These are phyloP conservation scores for Conticribra weissflogii DNA, from an alignment of 108 stramenopile genomes.

Conservation along the genomic window DNA sequence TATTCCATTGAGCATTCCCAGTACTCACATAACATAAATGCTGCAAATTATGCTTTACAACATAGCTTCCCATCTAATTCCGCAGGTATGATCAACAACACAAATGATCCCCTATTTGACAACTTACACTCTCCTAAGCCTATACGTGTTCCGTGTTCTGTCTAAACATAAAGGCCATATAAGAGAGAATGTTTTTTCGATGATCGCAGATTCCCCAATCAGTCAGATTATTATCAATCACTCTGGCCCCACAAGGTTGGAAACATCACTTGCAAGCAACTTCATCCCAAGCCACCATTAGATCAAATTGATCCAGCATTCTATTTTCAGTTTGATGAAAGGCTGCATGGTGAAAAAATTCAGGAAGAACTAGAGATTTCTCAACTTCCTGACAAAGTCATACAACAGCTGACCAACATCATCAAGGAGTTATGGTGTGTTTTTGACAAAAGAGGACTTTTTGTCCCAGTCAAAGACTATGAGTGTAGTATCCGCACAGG, in stretches of 20 bases:
- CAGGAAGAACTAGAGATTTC: neutral
- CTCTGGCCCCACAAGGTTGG: neutral
- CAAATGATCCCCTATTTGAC: no score
- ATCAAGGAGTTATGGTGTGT: conserved; percentile 3
- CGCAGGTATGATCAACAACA: no score
- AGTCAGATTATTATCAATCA: neutral
- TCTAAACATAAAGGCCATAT: neutral
- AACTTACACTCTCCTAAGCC: no score
- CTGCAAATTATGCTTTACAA: no score
- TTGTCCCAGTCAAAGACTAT: conserved; percentile 1
- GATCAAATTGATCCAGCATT: neutral
- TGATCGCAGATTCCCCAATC: conserved; percentile 2
- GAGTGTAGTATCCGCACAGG: conserved; percentile 4
- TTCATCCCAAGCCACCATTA: neutral
- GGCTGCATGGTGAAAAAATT: neutral
- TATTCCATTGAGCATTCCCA: no score
- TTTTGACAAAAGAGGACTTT: neutral
- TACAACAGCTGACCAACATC: neutral
- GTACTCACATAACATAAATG: no score
- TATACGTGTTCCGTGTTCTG: neutral
- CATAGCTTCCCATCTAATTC: no score
- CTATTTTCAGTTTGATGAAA: neutral
- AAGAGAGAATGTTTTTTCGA: neutral
- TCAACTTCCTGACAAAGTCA: neutral
- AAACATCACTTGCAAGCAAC: neutral